phyloP scores from a whole-genome alignment of 108 stramenopile genomes.

The Conticribra guillardii region DNA sequence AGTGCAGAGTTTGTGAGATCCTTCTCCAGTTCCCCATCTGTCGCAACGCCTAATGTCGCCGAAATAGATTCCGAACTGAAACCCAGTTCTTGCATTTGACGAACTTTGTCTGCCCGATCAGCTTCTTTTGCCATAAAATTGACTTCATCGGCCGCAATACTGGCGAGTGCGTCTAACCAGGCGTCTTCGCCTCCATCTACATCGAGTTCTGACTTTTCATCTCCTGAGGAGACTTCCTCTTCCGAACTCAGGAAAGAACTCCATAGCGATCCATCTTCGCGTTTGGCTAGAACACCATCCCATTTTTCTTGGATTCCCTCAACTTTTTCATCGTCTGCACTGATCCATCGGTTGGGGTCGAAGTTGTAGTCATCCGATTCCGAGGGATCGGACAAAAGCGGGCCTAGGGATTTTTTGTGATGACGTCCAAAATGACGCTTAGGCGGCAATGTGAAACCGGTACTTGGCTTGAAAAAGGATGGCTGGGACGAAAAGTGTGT shows the following conservation, averaged over 20 bases:
- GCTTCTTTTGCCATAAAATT: constrained; percentile 75
- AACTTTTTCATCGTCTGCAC: constrained; percentile 44
- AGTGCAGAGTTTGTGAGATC: constrained; percentile 58
- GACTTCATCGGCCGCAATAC: constrained; percentile 73
- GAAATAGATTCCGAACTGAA: constrained; percentile 68
- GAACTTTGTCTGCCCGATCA: constrained; percentile 79
- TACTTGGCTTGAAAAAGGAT: too few relatives aligned
- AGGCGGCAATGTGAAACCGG: too few relatives aligned
- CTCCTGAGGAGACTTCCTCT: too few relatives aligned
- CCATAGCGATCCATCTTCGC: constrained; percentile 76
- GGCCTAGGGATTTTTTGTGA: neutral
- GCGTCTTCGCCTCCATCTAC: constrained; percentile 59
- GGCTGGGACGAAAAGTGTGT: too few relatives aligned
- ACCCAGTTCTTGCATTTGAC: constrained; percentile 88
- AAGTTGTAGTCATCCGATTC: neutral
- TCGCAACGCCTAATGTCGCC: constrained; percentile 67
- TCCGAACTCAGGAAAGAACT: constrained; percentile 60
- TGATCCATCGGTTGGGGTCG: constrained; percentile 50
- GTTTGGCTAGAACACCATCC: constrained; percentile 54
- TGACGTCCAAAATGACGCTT: too few relatives aligned
- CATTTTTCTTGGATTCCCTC: constrained; percentile 45
- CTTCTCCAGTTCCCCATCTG: constrained; percentile 63
- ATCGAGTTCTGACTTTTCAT: constrained; percentile 38
- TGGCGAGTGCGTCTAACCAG: constrained; percentile 76
- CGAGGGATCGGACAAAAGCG: neutral